Percentiles rank a stretch among this genome's conserved stretches.
These are phyloP conservation scores for Sporothrix mexicana DNA, from an alignment of 2,329 filamentous ascomycete species.

Conservation along the genomic window DNA sequence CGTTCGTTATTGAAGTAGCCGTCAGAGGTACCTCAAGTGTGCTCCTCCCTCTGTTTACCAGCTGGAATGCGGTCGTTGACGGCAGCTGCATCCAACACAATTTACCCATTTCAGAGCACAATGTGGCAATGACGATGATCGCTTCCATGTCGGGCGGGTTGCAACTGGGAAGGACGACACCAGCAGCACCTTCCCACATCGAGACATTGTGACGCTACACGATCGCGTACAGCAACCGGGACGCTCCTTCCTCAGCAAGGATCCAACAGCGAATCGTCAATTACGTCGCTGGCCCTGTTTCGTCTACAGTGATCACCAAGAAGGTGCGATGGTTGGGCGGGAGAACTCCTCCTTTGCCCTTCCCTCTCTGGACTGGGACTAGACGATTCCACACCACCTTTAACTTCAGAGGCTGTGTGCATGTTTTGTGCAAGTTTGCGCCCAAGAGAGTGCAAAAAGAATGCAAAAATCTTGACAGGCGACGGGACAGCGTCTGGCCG, in stretches of 20 bases:
- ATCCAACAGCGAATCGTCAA: not conserved
- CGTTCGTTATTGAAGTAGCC: not conserved
- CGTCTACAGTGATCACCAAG: not conserved
- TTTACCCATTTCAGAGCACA: not conserved
- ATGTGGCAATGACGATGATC: constrained; percentile 26
- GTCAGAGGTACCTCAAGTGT: not conserved
- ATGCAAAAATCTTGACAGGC: not conserved
- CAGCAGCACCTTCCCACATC: no score
- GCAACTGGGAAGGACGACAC: not conserved
- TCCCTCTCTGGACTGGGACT: not conserved
- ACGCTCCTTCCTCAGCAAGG: not conserved
- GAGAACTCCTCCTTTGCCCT: no score
- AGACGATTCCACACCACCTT: constrained; percentile 24
- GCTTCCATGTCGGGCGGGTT: constrained; percentile 18
- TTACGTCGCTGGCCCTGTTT: constrained; percentile 3
- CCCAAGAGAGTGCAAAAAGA: not conserved
- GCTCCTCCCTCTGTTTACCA: not conserved
- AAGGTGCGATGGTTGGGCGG: constrained; percentile 19
- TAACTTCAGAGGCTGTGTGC: not conserved
- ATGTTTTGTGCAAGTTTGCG: not conserved
- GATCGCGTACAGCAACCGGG: constrained; percentile 17
- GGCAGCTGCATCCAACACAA: constrained; percentile 6
- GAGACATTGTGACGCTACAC: not conserved
- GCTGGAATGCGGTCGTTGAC: constrained; percentile 5
- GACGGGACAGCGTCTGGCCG: not conserved